Evolutionary conservation across 495 filamentous ascomycete genomes (phyloP), one percentile per base, ranked within the genome.

Genomic region (Filosporella fistucella): DNA sequence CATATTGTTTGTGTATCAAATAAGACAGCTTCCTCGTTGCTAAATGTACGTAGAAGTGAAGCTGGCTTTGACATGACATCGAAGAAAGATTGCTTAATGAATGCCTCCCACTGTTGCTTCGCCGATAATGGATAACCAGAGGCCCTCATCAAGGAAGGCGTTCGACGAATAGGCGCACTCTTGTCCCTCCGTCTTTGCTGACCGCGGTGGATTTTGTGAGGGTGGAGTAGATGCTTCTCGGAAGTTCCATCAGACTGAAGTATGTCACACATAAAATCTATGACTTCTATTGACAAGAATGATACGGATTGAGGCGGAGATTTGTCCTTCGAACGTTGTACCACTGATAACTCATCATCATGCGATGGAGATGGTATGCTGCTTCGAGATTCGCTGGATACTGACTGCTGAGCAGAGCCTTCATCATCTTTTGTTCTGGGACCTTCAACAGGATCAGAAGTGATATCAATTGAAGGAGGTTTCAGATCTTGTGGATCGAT

Each of bases 31-130:
- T 68, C 65, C 1, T 68, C 59, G 36, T 67, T 63, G 16, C 69
- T 71, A 64, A 94, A 94, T 0, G 86, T 90, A 37, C 60, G 66
- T 16, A 89, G 52, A 20, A 87, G 66, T 7, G 82, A 74, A 28
- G 71, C 71, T 0, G 84, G 76, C 44, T 79, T 81, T 51, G 84
- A 82, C 24, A 94, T 63, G 4, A 85, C 75, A 52, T 84, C 84
- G 59, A 86, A 91, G 2, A 89, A 63, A 40, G 81, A 86, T 52
- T 91, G 86, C 18, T 85, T 78, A 30, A 82, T 68, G 59, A 91
- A 93, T 3, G 63, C 48, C 61, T 61, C 75, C 78, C 68, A 74
- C 52, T 69, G 16, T 4, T 41, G 64, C 32, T 66, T 63, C 32
- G 44, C 64, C 53, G 34, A 51, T 17, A 21, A 49, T 41, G 51